Evolutionary conservation across 1,284 basidiomycete genomes (phyloP).

Genomic region (Waitea zeae): DNA sequence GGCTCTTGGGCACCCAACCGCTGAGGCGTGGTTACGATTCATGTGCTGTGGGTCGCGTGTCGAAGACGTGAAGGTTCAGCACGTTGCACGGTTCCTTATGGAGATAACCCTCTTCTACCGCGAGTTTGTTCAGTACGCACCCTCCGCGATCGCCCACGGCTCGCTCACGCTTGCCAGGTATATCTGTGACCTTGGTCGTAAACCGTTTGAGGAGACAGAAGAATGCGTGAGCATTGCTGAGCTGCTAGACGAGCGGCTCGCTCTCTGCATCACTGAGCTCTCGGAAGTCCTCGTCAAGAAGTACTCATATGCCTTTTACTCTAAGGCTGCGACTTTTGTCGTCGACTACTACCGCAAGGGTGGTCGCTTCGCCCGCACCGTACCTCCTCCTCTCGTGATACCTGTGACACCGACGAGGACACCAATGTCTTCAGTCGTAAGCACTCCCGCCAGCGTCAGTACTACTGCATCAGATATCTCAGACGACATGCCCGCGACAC

Average conservation of each 20-base stretch:
- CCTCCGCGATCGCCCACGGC: slow-evolving; percentile 79
- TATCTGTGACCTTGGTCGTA: slow-evolving; percentile 64
- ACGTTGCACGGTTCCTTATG: slow-evolving; percentile 94
- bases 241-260: slow-evolving; percentile 71
- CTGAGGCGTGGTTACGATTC: slow-evolving; percentile 89
- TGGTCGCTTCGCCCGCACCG: slow-evolving; percentile 41
- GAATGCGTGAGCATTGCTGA: slow-evolving; percentile 67
- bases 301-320: slow-evolving; percentile 91
- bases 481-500: slow-evolving; percentile 68
- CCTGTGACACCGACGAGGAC: slow-evolving; percentile 58
- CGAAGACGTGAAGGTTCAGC: slow-evolving; percentile 82
- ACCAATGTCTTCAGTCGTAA: slow-evolving; percentile 30
- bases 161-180: slow-evolving; percentile 80
- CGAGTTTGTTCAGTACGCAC: slow-evolving; percentile 78
- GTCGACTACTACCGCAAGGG: slow-evolving; percentile 84
- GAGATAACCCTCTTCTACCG: slow-evolving; percentile 96
- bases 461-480: slow-evolving; percentile 58
- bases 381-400: slow-evolving; percentile 21
- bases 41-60: slow-evolving; percentile 52
- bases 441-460: slow-evolving; percentile 56
- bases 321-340: slow-evolving; percentile 82
- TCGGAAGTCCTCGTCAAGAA: slow-evolving; percentile 94
- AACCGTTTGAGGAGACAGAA: slow-evolving; percentile 65
- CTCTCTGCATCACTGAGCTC: slow-evolving; percentile 74
- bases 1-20: slow-evolving; percentile 94